Base-by-base conservation (phyloP, 2,329 filamentous ascomycete genomes). In the Neofusicoccum cordaticola region DNA sequence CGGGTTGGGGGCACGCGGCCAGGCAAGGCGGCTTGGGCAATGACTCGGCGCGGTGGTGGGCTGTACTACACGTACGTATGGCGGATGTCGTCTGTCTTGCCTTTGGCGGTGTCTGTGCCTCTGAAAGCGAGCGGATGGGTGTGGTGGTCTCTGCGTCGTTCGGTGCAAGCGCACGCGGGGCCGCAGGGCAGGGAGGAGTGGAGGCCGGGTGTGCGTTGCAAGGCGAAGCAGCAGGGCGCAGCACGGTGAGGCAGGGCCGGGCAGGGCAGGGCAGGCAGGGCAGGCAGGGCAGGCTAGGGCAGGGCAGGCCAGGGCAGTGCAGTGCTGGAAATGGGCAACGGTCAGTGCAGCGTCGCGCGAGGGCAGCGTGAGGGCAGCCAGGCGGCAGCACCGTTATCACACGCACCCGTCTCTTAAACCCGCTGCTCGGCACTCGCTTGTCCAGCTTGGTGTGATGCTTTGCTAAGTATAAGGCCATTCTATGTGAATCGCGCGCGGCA, bases 181-280 rank as follows among this genome's bases (percentile, higher is more conserved):
- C 37, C 9, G 37, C 13, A 39, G 37, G 37, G 37, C 37, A 39
- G 9, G 37, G 13, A 39, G 37, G 9, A 39, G 3, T 3, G 37
- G 13, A 39, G 37, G 15, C 11, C 31, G 31, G 27, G 15, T 35
- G 48, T 53, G 34, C 50, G 9, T 52, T 35, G 31, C 15, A 52
- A 37, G 48, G 31, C 15, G 48, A 6, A 52, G 50, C 37, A 34
- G 35, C 42, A 42, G 65, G 67, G 27, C 66, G 58, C 57, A 57
- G 65, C 65, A 47, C 35, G 64, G 50, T 45, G 27, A 39, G 19
- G 22, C 37, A 27, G 56, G 56, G 35, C 34, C 12, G 22, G 51
- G 4, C 42, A 50, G 4, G 5, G 35, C 35, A 37, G 35, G 35
- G 35, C 35, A 37, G 12, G 19, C 19, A 22, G 19, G 19, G 19